phyloP scores from a whole-genome alignment of 495 filamentous ascomycete genomes.

The Lasiosphaeria ovina region DNA sequence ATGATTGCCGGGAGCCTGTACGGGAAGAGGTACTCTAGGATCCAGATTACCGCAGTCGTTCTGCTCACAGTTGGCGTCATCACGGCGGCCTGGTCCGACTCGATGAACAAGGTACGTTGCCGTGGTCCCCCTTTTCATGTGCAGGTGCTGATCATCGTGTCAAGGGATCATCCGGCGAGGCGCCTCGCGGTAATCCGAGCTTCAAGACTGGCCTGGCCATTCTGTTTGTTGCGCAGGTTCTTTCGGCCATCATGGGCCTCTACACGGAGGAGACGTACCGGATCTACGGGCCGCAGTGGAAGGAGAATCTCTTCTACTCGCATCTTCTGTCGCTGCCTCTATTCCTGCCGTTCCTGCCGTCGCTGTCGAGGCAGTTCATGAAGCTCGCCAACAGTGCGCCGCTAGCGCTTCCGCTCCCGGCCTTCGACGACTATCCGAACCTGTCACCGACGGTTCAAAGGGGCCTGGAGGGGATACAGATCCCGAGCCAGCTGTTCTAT shows the following conservation, averaged over 20 bases:
- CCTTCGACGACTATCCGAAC: constrained; percentile 27
- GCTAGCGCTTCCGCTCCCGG: constrained; percentile 39
- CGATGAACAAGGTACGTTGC: constrained; percentile 67
- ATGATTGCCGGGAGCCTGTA: constrained; percentile 83
- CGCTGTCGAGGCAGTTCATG: constrained; percentile 49
- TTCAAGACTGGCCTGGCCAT: constrained; percentile 79
- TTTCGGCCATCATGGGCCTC: constrained; percentile 91
- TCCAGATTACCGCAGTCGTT: constrained; percentile 75
- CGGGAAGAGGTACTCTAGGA: constrained; percentile 74
- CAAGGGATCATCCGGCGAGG: constrained; percentile 31
- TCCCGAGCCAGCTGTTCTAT: constrained; percentile 71
- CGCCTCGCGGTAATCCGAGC: constrained; percentile 24
- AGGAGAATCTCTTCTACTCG: constrained; percentile 93
- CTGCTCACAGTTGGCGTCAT: constrained; percentile 84
- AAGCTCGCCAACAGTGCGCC: constrained; percentile 49
- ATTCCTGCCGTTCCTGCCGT: constrained; percentile 55
- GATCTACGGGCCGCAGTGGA: constrained; percentile 84
- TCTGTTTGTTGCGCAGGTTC: constrained; percentile 81
- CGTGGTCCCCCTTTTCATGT: not conserved
- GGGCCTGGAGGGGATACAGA: constrained; percentile 37
- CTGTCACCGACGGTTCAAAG: constrained; percentile 29
- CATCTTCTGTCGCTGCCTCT: constrained; percentile 76
- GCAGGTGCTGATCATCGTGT: not conserved
- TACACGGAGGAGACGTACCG: constrained; percentile 90
- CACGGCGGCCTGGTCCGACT: constrained; percentile 83